phyloP scores from a whole-genome alignment of 2,329 filamentous ascomycete genomes.

The Paracorniculantispora psalliotae region DNA sequence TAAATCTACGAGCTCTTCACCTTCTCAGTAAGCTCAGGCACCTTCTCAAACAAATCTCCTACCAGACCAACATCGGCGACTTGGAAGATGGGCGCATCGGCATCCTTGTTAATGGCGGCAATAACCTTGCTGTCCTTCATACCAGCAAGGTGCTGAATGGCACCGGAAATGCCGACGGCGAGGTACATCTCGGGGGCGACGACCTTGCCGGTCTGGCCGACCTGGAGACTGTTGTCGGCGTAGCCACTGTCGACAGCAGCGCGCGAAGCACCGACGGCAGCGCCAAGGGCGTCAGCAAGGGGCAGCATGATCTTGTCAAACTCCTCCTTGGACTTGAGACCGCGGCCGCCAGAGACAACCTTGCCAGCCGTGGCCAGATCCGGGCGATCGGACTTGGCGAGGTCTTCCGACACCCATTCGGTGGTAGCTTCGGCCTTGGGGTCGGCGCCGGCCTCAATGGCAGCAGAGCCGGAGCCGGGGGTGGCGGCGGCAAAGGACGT shows the following conservation, averaged over 20 bases:
- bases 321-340: conserved; percentile 95
- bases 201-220: conserved; percentile 98
- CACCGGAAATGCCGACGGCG: conserved; percentile 91
- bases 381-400: conserved; percentile 88
- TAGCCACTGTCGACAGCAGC: conserved; percentile 96
- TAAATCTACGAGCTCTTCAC: conserved; percentile 54
- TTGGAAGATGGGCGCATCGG: conserved; percentile 96
- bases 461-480: conserved; percentile 65
- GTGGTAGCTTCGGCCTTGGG: conserved; percentile 68
- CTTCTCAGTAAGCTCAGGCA: conserved; percentile 95
- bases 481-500: conserved; percentile 81
- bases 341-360: conserved; percentile 90
- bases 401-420: conserved; percentile 91
- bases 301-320: conserved; percentile 92
- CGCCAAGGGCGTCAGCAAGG: conserved; percentile 84
- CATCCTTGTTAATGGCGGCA: conserved; percentile 96
- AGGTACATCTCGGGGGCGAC: conserved; percentile 94
- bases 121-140: conserved; percentile 99
- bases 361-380: conserved; percentile 84
- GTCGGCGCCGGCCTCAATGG: conserved; percentile 77
- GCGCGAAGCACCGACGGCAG: conserved; percentile 91
- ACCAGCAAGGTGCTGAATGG: conserved; percentile 95
- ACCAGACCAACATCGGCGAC: conserved; percentile 94
- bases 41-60: conserved; percentile 91
- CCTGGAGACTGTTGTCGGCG: conserved; percentile 96